Evolutionary conservation across 495 filamentous ascomycete species (phyloP).

Genomic region (Sordaria brevicollis): DNA sequence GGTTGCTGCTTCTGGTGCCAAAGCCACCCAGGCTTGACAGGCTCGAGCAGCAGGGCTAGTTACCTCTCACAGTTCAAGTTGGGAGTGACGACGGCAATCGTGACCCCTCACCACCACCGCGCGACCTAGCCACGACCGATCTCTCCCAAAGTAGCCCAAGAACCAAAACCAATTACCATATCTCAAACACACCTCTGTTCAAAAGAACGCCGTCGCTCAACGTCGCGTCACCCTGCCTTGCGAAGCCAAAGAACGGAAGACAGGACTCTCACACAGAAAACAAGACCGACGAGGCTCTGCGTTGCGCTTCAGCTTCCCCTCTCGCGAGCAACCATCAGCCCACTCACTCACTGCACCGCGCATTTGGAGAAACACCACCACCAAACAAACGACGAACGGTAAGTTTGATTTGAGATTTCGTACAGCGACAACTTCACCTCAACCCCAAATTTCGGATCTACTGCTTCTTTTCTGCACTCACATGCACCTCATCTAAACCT

Average conservation of each 20-base stretch:
- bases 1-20: not conserved
- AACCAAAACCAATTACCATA: not conserved
- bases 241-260: not conserved
- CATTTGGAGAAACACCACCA: not conserved
- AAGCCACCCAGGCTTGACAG: not conserved
- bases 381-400: not conserved
- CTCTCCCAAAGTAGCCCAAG: not conserved
- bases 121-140: not conserved
- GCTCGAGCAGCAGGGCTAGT: not conserved
- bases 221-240: not conserved
- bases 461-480: not conserved
- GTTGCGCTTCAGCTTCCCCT: not conserved
- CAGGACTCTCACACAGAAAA: not conserved
- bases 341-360: not conserved
- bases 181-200: not conserved
- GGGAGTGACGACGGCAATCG: slow-evolving; percentile 10
- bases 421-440: not conserved
- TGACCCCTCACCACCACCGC: slow-evolving; percentile 11
- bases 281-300: not conserved
- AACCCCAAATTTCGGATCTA: not conserved
- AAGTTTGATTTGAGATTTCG: not conserved
- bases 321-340: not conserved
- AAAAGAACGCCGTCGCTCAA: slow-evolving; percentile 2
- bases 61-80: not conserved
- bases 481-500: not conserved